These are phyloP conservation scores for Neonectria punicea DNA, from an alignment of 2,329 filamentous ascomycete genomes.

Conservation along the genomic window DNA sequence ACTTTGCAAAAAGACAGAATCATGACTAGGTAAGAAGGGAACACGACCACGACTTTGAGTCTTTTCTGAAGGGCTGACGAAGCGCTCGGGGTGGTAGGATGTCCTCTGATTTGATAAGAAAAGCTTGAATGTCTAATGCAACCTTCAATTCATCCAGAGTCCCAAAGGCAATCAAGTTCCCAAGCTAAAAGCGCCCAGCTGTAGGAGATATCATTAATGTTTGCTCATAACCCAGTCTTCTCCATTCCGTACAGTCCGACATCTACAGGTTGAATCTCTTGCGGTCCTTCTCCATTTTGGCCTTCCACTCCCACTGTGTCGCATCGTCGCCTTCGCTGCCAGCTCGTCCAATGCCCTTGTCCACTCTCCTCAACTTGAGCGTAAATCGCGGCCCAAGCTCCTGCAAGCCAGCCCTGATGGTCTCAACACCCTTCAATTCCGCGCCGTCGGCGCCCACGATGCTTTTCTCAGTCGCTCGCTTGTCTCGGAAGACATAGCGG, in stretches of 20 bases:
- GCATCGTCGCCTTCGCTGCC: constrained; percentile 77
- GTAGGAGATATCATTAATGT: constrained; percentile 19
- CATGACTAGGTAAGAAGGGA: not conserved
- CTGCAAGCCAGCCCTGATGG: constrained; percentile 86
- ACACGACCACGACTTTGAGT: not conserved
- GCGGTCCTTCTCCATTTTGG: constrained; percentile 91
- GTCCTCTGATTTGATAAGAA: not conserved
- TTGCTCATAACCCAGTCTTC: constrained; percentile 4
- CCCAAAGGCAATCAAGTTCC: not conserved
- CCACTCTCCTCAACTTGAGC: constrained; percentile 88
- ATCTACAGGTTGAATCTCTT: constrained; percentile 89
- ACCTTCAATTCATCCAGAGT: not conserved
- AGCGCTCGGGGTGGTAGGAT: not conserved
- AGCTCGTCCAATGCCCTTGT: constrained; percentile 82
- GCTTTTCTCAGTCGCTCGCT: constrained; percentile 85
- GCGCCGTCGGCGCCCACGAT: constrained; percentile 85
- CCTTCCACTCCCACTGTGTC: constrained; percentile 96
- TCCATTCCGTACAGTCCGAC: not conserved
- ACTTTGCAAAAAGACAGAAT: not conserved
- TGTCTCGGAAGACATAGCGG: constrained; percentile 92
- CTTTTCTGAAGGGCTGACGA: not conserved
- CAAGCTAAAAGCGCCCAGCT: not conserved
- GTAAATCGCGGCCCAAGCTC: constrained; percentile 82
- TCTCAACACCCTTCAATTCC: constrained; percentile 84
- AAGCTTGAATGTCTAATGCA: not conserved